phyloP scores from a whole-genome alignment of 2,329 filamentous ascomycete genomes.

The Fusarium longipes region DNA sequence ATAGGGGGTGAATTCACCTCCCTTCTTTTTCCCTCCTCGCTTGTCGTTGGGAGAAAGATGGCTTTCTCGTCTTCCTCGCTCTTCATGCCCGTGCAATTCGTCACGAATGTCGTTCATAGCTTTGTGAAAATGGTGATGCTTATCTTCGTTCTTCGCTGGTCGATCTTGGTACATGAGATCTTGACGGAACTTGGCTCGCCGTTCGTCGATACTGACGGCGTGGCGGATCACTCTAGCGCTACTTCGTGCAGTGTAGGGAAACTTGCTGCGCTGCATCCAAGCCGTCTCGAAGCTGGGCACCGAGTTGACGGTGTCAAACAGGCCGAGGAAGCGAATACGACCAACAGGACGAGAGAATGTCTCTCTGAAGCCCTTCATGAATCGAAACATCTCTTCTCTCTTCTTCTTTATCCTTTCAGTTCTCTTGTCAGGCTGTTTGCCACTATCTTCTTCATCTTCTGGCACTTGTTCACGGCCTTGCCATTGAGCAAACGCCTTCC shows the following conservation, averaged over 20 bases:
- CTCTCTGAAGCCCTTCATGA: conserved; percentile 83
- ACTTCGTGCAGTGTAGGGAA: conserved; percentile 72
- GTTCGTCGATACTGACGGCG: conserved; percentile 77
- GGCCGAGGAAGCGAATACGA: conserved; percentile 78
- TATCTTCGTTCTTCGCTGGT: conserved; percentile 26
- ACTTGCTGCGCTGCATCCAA: conserved; percentile 83
- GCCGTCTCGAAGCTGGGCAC: conserved; percentile 80
- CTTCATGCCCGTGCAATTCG: conserved; percentile 20
- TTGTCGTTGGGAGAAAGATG: conserved; percentile 30
- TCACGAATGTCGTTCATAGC: conserved; percentile 40
- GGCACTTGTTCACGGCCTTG: conserved; percentile 67
- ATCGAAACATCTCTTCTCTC: conserved; percentile 72
- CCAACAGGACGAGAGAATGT: conserved; percentile 82
- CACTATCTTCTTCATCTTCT: conserved; percentile 47
- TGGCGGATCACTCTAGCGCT: conserved; percentile 73
- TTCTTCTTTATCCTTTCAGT: conserved; percentile 54
- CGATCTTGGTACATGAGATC: conserved; percentile 71
- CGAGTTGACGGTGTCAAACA: conserved; percentile 86
- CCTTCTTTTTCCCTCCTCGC: conserved; percentile 3
- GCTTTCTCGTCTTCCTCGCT: conserved; percentile 29
- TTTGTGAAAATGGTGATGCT: conserved; percentile 43
- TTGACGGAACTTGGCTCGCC: conserved; percentile 77
- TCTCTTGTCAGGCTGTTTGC: conserved; percentile 42
- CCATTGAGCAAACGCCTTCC: conserved; percentile 83
- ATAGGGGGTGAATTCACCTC: conserved; percentile 53